Base-by-base conservation (phyloP, 2,329 filamentous ascomycete genomes). In the Fusarium phyllophilum region DNA sequence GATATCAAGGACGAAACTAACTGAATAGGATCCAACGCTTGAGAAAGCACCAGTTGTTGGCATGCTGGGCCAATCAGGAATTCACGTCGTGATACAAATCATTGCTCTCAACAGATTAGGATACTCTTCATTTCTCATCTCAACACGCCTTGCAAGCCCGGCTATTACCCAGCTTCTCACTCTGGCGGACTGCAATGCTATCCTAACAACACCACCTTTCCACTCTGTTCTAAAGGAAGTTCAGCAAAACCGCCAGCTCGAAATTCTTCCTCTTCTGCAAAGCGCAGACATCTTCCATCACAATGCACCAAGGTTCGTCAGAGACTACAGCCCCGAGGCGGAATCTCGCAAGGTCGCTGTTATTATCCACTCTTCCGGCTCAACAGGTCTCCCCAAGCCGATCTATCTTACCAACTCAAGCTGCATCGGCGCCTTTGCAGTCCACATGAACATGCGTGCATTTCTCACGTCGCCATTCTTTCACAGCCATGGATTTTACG, bases 301-400 rank as follows among this genome's bases (percentile, higher is more conserved):
- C 4, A 59, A 70, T 15, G 75, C 75, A 1, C 73, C 75, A 1
- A 60, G 68, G 9, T 77, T 77, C 15, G 46, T 64, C 3, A 41
- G 74, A 29, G 58, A 76, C 2, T 75, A 73, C 11, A 66, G 42
- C 8, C 74, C 74, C 0, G 74, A 75, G 10, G 46, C 38, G 0
- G 75, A 77, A 20, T 68, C 68, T 4, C 58, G 73, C 3, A 77
- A 76, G 8, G 55, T 73, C 0, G 75, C 75, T 0, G 73, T 77
- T 0, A 77, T 77, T 1, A 75, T 84, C 10, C 82, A 84, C 57
- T 83, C 82, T 18, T 76, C 75, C 33, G 89, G 90, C 13, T 89
- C 87, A 0, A 91, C 90, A 0, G 89, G 90, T 0, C 82, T 91
- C 1, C 90, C 90, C 0, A 92, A 92, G 69, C 89, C 90, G 0